Conservation (phyloP, 805 yeast species). For the Wickerhamomyces strasburgensis region DNA sequence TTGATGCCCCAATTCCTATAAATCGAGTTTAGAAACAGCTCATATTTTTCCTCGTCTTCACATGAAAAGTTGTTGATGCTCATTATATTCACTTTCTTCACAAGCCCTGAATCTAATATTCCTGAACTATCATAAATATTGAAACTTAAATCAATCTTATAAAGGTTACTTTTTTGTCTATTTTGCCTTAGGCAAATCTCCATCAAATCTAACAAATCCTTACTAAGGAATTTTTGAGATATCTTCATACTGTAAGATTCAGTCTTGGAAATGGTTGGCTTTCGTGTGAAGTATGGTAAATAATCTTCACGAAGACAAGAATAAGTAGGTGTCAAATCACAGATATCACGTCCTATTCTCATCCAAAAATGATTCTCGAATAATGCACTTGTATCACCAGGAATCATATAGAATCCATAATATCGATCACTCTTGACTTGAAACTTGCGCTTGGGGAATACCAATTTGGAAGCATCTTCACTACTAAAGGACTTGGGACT, state of each 20-base stretch:
- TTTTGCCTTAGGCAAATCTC: neutral
- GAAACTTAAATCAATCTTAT: neutral
- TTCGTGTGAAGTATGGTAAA: neutral
- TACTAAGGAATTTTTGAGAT: neutral
- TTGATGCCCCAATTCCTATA: neutral
- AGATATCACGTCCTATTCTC: neutral
- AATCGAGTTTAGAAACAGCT: no score
- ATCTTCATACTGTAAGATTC: neutral
- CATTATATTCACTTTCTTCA: neutral
- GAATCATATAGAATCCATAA: neutral
- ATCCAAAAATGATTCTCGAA: neutral
- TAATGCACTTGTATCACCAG: neutral
- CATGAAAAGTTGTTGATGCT: neutral
- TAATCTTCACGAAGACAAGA: neutral
- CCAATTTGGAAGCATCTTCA: no score
- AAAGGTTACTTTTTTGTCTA: neutral
- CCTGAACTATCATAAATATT: conserved; percentile 1
- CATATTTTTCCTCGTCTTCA: neutral
- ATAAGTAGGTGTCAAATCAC: neutral
- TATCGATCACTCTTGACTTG: neutral
- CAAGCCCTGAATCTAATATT: neutral
- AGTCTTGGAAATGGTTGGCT: neutral
- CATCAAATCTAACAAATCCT: neutral
- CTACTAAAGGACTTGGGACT: no score
- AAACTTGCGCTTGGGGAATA: no score